Evolutionary conservation across 192 early-diverging fungal species (phyloP).

Genomic region (Lunasporangiospora selenospora): DNA sequence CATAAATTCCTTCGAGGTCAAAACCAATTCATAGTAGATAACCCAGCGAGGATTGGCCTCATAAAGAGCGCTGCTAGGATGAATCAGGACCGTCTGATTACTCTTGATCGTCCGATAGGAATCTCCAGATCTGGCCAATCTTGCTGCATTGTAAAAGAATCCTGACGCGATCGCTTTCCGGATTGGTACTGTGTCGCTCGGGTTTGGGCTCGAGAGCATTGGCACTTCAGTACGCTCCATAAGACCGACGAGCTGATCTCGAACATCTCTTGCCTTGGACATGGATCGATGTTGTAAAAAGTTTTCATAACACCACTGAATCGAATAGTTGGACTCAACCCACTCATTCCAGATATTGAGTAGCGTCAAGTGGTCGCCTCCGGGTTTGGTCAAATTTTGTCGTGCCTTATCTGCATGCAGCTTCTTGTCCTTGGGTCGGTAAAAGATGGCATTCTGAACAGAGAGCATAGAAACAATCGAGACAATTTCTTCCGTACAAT

Average conservation of each 20-base stretch:
- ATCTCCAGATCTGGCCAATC: slow-evolving; percentile 86
- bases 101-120: slow-evolving; percentile 89
- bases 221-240: slow-evolving; percentile 93
- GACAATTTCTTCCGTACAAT: slow-evolving; percentile 91
- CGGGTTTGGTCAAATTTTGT: slow-evolving; percentile 86
- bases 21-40: slow-evolving; percentile 91
- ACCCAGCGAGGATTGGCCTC: slow-evolving; percentile 88
- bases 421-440: slow-evolving; percentile 92
- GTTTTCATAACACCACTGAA: slow-evolving; percentile 97
- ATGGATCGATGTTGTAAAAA: slow-evolving; percentile 94
- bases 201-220: slow-evolving; percentile 82
- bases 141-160: slow-evolving; percentile 95
- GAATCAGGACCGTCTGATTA: slow-evolving; percentile 89
- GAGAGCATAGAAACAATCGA: slow-evolving; percentile 95
- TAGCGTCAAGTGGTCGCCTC: slow-evolving; percentile 94
- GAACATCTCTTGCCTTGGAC: slow-evolving; percentile 87
- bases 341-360: slow-evolving; percentile 94
- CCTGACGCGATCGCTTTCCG: slow-evolving; percentile 93
- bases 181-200: slow-evolving; percentile 84
- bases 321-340: slow-evolving; percentile 89
- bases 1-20: slow-evolving; percentile 97
- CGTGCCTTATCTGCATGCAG: slow-evolving; percentile 93
- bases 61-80: slow-evolving; percentile 86
- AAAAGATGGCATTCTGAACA: slow-evolving; percentile 81
- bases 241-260: slow-evolving; percentile 91